Percentiles rank a stretch among this genome's conserved stretches.
Conservation (phyloP, 2,329 filamentous ascomycete species). For the Alternaria longipes region DNA sequence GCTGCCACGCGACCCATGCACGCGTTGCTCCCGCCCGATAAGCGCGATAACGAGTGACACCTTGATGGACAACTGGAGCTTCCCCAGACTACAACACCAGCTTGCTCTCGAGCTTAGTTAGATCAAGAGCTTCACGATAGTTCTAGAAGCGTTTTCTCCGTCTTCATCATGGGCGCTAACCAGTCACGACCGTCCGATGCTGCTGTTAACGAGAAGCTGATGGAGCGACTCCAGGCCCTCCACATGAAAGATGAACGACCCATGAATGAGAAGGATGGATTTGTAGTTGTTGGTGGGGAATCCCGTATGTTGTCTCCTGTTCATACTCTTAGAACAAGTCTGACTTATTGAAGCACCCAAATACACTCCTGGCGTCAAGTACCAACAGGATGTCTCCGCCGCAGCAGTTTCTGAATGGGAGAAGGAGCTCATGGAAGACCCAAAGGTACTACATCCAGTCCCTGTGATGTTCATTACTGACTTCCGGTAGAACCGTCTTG, state of each 20-base stretch:
- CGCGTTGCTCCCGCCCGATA: slow-evolving; percentile 25
- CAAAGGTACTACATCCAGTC: slow-evolving; percentile 61
- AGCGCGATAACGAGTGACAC: slow-evolving; percentile 28
- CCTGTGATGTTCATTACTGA: not conserved
- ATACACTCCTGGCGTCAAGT: slow-evolving; percentile 38
- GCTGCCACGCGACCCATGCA: slow-evolving; percentile 30
- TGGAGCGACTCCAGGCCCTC: slow-evolving; percentile 56
- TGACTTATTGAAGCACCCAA: slow-evolving; percentile 30
- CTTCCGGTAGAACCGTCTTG: slow-evolving; percentile 68
- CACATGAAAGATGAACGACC: slow-evolving; percentile 55
- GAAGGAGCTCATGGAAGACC: slow-evolving; percentile 68
- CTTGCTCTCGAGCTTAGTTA: not conserved
- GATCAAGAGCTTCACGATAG: slow-evolving; percentile 1
- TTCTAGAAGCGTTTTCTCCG: not conserved
- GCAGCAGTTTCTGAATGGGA: slow-evolving; percentile 67
- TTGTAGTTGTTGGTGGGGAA: slow-evolving; percentile 61
- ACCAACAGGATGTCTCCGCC: slow-evolving; percentile 58
- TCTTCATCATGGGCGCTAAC: slow-evolving; percentile 43
- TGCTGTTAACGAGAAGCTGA: slow-evolving; percentile 51
- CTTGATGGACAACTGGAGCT: slow-evolving; percentile 20
- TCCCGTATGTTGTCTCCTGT: slow-evolving; percentile 42
- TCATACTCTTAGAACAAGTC: not conserved
- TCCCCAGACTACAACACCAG: slow-evolving; percentile 12
- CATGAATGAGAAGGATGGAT: slow-evolving; percentile 61
- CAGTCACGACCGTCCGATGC: slow-evolving; percentile 49